phyloP scores from a whole-genome alignment of 1,284 basidiomycete species.

The Polyporus tsugae region DNA sequence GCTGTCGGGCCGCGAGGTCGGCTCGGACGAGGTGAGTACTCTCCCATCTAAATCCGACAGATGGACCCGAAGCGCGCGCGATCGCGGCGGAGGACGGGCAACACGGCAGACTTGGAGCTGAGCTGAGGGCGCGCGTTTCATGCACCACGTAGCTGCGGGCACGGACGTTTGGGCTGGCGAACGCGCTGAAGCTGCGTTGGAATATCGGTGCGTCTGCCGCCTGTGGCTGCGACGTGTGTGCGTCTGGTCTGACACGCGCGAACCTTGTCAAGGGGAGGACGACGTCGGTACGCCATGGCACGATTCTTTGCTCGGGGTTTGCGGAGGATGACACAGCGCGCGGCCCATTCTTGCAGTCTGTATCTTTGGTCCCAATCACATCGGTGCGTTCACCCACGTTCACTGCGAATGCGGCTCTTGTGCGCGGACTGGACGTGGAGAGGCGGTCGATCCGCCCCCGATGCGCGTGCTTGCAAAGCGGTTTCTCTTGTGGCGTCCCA shows the following conservation, averaged over 20 bases:
- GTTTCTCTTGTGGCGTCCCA: neutral
- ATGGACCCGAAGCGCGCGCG: neutral
- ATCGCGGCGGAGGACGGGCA: neutral
- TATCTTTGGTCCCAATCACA: slow-evolving; percentile 47
- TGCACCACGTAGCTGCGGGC: slow-evolving; percentile 29
- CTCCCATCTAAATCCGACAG: neutral
- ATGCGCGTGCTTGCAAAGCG: neutral
- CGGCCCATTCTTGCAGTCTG: slow-evolving; percentile 36
- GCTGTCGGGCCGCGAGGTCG: slow-evolving; percentile 55
- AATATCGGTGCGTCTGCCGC: slow-evolving; percentile 32
- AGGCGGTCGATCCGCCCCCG: neutral
- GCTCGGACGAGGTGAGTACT: slow-evolving; percentile 58
- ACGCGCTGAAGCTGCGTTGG: slow-evolving; percentile 33
- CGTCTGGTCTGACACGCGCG: neutral
- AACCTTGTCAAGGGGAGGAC: slow-evolving; percentile 28
- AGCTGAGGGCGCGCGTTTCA: slow-evolving; percentile 1
- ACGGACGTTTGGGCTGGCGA: slow-evolving; percentile 36
- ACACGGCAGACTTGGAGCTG: slow-evolving; percentile 4
- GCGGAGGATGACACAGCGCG: slow-evolving; percentile 27
- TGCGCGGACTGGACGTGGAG: neutral
- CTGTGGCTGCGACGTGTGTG: neutral
- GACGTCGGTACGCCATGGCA: slow-evolving; percentile 32
- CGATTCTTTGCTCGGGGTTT: slow-evolving; percentile 2
- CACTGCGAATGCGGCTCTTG: neutral
- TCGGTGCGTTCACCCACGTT: slow-evolving; percentile 31